phyloP scores from a whole-genome alignment of 2,329 filamentous ascomycete species.

The Trichoderma sp. region DNA sequence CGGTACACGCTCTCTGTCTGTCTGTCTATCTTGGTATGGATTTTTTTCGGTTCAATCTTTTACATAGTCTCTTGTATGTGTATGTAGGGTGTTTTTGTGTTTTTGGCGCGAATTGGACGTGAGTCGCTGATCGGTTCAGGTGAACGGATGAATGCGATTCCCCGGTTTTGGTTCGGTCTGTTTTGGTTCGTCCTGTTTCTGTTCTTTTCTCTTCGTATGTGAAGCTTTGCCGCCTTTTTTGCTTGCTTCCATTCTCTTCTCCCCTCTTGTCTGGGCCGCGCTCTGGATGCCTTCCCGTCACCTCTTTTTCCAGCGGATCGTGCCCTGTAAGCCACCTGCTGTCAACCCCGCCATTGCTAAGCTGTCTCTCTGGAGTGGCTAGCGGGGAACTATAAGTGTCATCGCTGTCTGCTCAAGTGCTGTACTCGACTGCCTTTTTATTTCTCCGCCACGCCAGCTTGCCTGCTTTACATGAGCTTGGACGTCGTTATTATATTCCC shows the following conservation, averaged over 20 bases:
- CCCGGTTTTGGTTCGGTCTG: neutral
- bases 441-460: neutral
- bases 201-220: neutral
- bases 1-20: neutral
- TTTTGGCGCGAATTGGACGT: neutral
- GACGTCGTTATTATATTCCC: neutral
- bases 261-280: neutral
- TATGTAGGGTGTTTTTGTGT: neutral
- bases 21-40: neutral
- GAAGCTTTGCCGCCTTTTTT: neutral
- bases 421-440: neutral
- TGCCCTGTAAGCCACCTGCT: slow-evolving; percentile 1
- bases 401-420: neutral
- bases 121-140: neutral
- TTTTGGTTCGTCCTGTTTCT: neutral
- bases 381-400: neutral
- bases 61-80: neutral
- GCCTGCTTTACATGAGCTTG: no score
- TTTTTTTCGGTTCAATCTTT: neutral
- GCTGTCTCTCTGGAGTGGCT: neutral
- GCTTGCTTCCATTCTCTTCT: neutral
- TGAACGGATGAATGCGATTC: neutral
- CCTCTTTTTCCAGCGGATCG: neutral
- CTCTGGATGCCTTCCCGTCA: neutral
- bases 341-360: slow-evolving; percentile 5